Evolutionary conservation across 2,329 filamentous ascomycete genomes (phyloP).

Genomic region (Sclerotinia subarctica): DNA sequence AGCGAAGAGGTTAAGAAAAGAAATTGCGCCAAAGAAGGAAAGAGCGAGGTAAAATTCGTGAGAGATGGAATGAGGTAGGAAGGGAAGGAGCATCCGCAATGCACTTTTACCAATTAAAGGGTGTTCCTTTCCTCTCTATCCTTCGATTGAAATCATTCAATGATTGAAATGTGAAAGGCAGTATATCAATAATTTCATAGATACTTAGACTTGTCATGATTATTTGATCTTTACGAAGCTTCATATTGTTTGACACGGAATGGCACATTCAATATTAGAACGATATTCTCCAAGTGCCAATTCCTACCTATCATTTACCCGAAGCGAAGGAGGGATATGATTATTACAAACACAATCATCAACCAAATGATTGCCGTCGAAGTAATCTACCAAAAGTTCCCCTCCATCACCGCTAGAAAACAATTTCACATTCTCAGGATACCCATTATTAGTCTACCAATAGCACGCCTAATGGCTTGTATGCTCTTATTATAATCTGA

Average conservation of each 20-base stretch:
- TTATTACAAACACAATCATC: too few relatives aligned
- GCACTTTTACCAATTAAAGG: neutral
- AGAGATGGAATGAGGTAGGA: neutral
- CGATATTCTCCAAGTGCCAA: too few relatives aligned
- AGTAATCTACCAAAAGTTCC: neutral
- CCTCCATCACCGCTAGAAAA: neutral
- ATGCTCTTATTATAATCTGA: too few relatives aligned
- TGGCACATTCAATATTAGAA: too few relatives aligned
- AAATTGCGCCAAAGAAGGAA: neutral
- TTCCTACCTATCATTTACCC: too few relatives aligned
- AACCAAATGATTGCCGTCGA: too few relatives aligned
- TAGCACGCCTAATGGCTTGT: too few relatives aligned
- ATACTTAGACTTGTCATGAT: neutral
- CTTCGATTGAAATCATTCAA: neutral
- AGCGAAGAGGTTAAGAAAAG: too few relatives aligned
- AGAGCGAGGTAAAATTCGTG: neutral
- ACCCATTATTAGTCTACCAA: neutral
- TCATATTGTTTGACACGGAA: too few relatives aligned
- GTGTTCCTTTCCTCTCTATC: rapidly evolving
- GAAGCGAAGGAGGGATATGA: too few relatives aligned
- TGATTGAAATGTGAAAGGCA: neutral
- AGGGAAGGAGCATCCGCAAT: neutral
- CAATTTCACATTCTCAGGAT: neutral
- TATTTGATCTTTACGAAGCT: neutral
- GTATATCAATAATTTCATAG: neutral